These are phyloP conservation scores for Tolypocladium ophioglossoides DNA, from an alignment of 2,329 filamentous ascomycete species.

Conservation along the genomic window DNA sequence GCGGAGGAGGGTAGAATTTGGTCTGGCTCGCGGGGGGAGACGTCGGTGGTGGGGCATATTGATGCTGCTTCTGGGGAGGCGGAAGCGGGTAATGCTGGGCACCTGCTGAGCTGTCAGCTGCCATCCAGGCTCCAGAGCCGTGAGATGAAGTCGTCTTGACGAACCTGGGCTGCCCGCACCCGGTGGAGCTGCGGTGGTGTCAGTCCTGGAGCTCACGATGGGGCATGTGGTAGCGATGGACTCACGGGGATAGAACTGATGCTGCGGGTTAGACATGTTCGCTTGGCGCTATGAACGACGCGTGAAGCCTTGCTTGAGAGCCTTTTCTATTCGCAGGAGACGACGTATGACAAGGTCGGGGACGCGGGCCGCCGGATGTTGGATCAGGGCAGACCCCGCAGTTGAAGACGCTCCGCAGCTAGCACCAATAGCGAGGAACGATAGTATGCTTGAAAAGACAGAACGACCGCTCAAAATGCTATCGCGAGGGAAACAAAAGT, in stretches of 20 bases:
- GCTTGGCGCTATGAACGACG: not conserved
- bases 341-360: too few relatives aligned
- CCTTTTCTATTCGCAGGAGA: not conserved
- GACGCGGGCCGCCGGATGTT: not conserved
- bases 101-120: not conserved
- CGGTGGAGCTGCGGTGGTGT: constrained; percentile 3
- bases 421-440: not conserved
- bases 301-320: not conserved
- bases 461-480: not conserved
- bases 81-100: constrained; percentile 33
- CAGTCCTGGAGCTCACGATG: not conserved
- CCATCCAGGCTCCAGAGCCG: too few relatives aligned
- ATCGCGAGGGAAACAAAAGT: not conserved
- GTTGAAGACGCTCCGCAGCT: too few relatives aligned
- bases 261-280: constrained; percentile 26
- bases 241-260: constrained; percentile 37
- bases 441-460: not conserved
- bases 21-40: constrained; percentile 35
- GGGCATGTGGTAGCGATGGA: constrained; percentile 4
- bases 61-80: constrained; percentile 18
- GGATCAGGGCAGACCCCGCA: not conserved
- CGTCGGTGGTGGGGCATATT: constrained; percentile 35
- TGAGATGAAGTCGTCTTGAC: not conserved
- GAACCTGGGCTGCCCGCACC: constrained; percentile 14
- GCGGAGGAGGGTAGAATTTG: constrained; percentile 29